These are phyloP conservation scores for Phylloporus sp. DNA, from an alignment of 1,284 basidiomycete genomes.

Conservation along the genomic window DNA sequence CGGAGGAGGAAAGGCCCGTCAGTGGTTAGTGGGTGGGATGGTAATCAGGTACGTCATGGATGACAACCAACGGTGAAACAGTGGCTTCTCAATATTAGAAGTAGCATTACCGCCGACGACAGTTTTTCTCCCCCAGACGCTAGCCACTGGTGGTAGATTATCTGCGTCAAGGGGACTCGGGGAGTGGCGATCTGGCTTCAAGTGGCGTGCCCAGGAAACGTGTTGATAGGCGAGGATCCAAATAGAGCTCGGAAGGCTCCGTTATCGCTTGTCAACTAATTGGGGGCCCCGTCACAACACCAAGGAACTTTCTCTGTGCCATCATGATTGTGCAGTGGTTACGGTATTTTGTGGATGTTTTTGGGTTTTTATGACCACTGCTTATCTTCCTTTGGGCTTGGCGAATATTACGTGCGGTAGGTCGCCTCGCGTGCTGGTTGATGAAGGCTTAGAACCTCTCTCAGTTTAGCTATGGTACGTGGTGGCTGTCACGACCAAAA, in stretches of 20 bases:
- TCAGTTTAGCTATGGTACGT: not conserved
- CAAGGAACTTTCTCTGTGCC: no score
- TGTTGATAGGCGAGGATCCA: not conserved
- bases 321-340: not conserved
- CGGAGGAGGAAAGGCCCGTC: not conserved
- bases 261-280: not conserved
- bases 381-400: no score
- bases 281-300: not conserved
- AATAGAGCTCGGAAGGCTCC: not conserved
- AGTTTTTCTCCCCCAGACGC: not conserved
- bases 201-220: not conserved
- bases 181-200: not conserved
- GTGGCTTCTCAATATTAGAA: not conserved
- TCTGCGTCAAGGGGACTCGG: not conserved
- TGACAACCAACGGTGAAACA: conserved; percentile 4
- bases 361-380: no score
- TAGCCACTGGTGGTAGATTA: not conserved
- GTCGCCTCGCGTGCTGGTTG: no score
- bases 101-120: not conserved
- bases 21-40: conserved; percentile 1
- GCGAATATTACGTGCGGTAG: no score
- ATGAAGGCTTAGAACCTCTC: not conserved
- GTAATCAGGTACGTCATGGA: not conserved
- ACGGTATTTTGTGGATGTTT: no score
- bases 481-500: not conserved